Conservation (phyloP, 2,329 filamentous ascomycete genomes). For the Clonostachys sp. region DNA sequence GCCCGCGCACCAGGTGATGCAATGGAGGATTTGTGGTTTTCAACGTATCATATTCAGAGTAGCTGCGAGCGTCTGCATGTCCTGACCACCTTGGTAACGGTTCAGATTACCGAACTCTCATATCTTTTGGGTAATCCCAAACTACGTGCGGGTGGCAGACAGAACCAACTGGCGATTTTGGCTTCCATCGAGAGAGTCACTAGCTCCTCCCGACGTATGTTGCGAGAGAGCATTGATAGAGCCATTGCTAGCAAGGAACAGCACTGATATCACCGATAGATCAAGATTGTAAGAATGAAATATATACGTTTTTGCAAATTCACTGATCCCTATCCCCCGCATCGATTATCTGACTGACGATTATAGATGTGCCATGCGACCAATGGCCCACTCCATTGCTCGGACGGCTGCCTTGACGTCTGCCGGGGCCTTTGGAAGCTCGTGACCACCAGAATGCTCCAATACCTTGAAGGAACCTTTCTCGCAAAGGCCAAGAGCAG, state of each 20-base stretch:
- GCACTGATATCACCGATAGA: too few relatives aligned
- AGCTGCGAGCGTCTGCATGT: not conserved
- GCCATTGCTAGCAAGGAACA: too few relatives aligned
- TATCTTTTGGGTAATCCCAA: not conserved
- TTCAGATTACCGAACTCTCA: not conserved
- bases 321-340: too few relatives aligned
- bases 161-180: too few relatives aligned
- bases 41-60: not conserved
- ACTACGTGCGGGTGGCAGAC: too few relatives aligned
- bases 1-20: not conserved
- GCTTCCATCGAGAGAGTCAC: too few relatives aligned
- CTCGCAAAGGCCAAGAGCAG: not conserved
- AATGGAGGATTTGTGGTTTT: slow-evolving; percentile 2
- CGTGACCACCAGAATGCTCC: slow-evolving; percentile 4
- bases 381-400: slow-evolving; percentile 7
- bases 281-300: too few relatives aligned
- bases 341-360: too few relatives aligned
- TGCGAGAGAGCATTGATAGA: too few relatives aligned
- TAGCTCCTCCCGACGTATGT: too few relatives aligned
- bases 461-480: slow-evolving; percentile 2
- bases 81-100: not conserved
- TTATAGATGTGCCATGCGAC: too few relatives aligned
- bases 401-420: slow-evolving; percentile 5
- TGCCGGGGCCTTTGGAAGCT: slow-evolving; percentile 2
- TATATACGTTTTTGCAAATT: too few relatives aligned